Percentiles rank a stretch among this genome's conserved stretches.
phyloP scores from a whole-genome alignment of 257 asterid genomes.

The Solanum megistacrolobum region DNA sequence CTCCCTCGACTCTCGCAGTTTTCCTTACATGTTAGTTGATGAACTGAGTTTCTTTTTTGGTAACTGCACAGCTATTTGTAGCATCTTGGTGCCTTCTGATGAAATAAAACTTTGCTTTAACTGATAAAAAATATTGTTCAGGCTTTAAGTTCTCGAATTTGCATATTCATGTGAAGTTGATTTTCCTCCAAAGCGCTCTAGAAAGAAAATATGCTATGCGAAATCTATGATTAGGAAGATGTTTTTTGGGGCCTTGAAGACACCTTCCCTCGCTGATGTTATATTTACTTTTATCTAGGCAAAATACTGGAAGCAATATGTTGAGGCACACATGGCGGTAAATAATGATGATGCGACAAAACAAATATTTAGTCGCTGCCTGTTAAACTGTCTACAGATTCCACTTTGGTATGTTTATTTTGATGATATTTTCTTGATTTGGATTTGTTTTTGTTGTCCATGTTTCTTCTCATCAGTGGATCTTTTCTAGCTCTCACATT shows the following conservation, averaged over 20 bases:
- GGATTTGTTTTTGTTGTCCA: background rate
- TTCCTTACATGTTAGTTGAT: background rate
- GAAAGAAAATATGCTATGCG: background rate
- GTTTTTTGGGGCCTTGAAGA: background rate
- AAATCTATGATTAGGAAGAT: background rate
- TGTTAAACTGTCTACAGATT: slow-evolving; percentile 74
- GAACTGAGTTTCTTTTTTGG: background rate
- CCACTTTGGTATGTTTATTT: slow-evolving; percentile 65
- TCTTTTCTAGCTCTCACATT: background rate
- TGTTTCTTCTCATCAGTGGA: background rate
- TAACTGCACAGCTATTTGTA: background rate
- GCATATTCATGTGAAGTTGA: background rate
- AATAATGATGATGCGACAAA: slow-evolving; percentile 84
- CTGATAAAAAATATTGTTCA: background rate
- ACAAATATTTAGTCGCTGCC: slow-evolving; percentile 91
- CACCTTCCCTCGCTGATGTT: background rate
- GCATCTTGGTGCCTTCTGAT: background rate
- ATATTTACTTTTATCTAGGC: slow-evolving; percentile 36
- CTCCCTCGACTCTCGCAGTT: background rate
- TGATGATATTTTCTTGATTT: background rate
- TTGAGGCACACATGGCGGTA: slow-evolving; percentile 82
- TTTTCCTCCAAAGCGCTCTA: background rate
- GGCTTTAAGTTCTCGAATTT: background rate
- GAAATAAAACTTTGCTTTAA: background rate
- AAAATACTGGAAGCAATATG: slow-evolving; percentile 92